These are phyloP conservation scores for Apiospora sp. DNA, from an alignment of 2,329 filamentous ascomycete species.

Conservation along the genomic window DNA sequence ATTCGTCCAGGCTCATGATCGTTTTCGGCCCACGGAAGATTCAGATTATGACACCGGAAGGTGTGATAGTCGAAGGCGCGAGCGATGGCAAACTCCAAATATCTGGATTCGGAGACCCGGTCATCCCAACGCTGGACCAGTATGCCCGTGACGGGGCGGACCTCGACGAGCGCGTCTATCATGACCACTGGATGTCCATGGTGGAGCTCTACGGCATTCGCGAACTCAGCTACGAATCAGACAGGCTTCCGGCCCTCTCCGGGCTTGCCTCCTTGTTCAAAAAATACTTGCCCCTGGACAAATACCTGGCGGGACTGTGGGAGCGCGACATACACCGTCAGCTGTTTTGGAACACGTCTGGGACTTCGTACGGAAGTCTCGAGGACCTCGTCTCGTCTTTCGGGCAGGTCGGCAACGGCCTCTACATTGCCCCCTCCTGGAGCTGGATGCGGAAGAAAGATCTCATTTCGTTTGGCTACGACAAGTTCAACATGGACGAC, in stretches of 20 bases:
- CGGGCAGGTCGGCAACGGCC: not conserved
- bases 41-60: not conserved
- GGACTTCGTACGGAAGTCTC: not conserved
- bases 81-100: not conserved
- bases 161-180: not conserved
- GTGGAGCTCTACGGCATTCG: constrained; percentile 3
- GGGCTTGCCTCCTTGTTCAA: not conserved
- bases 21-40: constrained; percentile 4
- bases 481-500: constrained; percentile 14
- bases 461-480: not conserved
- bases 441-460: constrained; percentile 1
- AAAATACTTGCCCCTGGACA: not conserved
- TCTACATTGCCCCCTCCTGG: constrained; percentile 10
- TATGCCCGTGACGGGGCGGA: not conserved
- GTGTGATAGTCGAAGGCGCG: not conserved
- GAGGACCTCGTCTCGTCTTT: constrained; percentile 1
- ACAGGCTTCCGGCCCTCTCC: constrained; percentile 1
- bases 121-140: not conserved
- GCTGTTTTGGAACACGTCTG: constrained; percentile 3
- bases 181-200: constrained; percentile 7
- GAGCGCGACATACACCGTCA: constrained; percentile 19
- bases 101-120: not conserved
- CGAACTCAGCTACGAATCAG: not conserved
- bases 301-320: not conserved
- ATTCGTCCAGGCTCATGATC: constrained; percentile 4